A percentile compares a stretch with the other conserved stretches of the same genome.
Conservation (phyloP, 768 basidiomycete species). For the Russula brevipes region DNA sequence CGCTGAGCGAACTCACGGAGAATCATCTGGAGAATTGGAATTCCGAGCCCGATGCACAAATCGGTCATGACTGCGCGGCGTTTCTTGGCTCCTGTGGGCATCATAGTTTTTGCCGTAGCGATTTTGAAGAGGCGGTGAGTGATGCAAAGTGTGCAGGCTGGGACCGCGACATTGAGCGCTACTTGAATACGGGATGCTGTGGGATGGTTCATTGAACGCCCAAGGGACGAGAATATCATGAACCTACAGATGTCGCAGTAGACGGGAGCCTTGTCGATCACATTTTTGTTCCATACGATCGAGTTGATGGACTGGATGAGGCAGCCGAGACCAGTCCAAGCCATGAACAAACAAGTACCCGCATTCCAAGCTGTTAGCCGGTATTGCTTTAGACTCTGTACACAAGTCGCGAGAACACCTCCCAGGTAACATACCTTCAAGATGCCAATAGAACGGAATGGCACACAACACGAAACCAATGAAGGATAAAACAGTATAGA, state of each 20-base stretch:
- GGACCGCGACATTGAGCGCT: constrained; percentile 35
- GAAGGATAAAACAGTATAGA: constrained; percentile 38
- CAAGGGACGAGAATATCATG: neutral
- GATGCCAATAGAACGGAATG: constrained; percentile 53
- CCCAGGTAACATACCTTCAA: constrained; percentile 35
- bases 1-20: neutral
- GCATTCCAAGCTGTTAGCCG: constrained; percentile 52
- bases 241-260: constrained; percentile 56
- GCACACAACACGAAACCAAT: constrained; percentile 43
- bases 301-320: constrained; percentile 61
- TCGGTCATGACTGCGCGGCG: too few relatives aligned
- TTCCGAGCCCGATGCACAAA: constrained; percentile 31
- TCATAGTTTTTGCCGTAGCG: constrained; percentile 33
- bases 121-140: constrained; percentile 46
- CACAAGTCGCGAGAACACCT: neutral
- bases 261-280: constrained; percentile 41
- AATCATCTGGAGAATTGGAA: constrained; percentile 15
- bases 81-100: constrained; percentile 23
- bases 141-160: constrained; percentile 42
- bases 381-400: neutral
- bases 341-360: constrained; percentile 68
- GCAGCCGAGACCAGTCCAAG: constrained; percentile 56
- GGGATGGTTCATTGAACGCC: neutral
- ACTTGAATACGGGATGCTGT: constrained; percentile 39
- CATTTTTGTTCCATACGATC: constrained; percentile 63